Evolutionary conservation across 495 filamentous ascomycete species (phyloP).

Genomic region (Xylaria acuta): DNA sequence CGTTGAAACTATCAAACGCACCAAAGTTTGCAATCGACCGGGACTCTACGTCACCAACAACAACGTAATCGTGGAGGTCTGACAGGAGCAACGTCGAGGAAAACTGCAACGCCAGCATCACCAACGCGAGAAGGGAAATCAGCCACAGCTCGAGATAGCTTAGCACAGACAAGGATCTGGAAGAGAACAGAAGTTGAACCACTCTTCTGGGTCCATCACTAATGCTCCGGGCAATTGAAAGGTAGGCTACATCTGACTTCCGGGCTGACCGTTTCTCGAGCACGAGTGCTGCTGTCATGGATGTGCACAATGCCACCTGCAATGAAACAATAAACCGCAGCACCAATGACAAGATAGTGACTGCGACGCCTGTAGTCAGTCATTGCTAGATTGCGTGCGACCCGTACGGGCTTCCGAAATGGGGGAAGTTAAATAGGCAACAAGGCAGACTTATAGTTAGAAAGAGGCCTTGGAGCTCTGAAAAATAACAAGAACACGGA

Average conservation of each 20-base stretch:
- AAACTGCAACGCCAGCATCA: slow-evolving; percentile 11
- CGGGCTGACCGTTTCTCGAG: slow-evolving; percentile 12
- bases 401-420: neutral
- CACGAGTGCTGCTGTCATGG: slow-evolving; percentile 10
- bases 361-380: neutral
- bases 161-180: slow-evolving; percentile 9
- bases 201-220: slow-evolving; percentile 13
- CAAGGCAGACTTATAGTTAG: no score
- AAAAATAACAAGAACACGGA: no score
- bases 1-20: neutral
- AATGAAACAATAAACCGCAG: slow-evolving; percentile 11
- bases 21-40: neutral
- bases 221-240: slow-evolving; percentile 13
- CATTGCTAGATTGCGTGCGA: neutral
- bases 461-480: no score
- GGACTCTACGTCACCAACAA: neutral
- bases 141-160: slow-evolving; percentile 9
- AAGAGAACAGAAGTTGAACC: neutral
- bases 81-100: slow-evolving; percentile 16
- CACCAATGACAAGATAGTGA: slow-evolving; percentile 1
- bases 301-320: slow-evolving; percentile 17
- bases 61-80: neutral
- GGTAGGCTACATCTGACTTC: slow-evolving; percentile 14
- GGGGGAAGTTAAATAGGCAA: neutral
- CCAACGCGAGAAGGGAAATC: slow-evolving; percentile 4